Percentiles rank a stretch among this genome's conserved stretches.
These are phyloP conservation scores for Mortierella sp. DNA, from an alignment of 371 early-diverging fungal species.

Conservation along the genomic window DNA sequence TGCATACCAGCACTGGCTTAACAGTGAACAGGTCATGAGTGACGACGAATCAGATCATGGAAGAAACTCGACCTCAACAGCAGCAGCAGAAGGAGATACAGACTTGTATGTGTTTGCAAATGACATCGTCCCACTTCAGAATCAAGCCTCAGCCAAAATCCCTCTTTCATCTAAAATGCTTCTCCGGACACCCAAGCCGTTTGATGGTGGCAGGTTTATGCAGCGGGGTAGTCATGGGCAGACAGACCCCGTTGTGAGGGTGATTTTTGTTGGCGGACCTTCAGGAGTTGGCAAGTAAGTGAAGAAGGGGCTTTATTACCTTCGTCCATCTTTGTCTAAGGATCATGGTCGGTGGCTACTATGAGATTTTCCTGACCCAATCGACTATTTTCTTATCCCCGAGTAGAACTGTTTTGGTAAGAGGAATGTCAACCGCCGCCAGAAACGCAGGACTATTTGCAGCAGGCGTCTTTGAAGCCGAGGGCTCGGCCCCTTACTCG, in stretches of 20 bases:
- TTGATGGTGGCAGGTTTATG: slow-evolving; percentile 30
- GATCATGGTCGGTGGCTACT: not conserved
- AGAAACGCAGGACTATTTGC: slow-evolving; percentile 47
- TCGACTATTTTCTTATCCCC: too few relatives aligned
- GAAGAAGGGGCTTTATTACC: not conserved
- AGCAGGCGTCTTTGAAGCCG: slow-evolving; percentile 34
- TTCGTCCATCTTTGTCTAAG: not conserved
- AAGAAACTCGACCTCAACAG: not conserved
- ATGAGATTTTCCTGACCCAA: not conserved
- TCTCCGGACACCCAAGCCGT: slow-evolving; percentile 29
- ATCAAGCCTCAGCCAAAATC: slow-evolving; percentile 31
- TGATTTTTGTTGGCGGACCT: slow-evolving; percentile 46
- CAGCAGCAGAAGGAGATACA: slow-evolving; percentile 6
- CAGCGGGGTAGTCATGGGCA: slow-evolving; percentile 21
- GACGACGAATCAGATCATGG: too few relatives aligned
- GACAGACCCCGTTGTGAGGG: slow-evolving; percentile 34
- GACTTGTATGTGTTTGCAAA: slow-evolving; percentile 41
- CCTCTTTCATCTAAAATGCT: slow-evolving; percentile 20
- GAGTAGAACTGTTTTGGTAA: slow-evolving; percentile 28
- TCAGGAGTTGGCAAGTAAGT: slow-evolving; percentile 53
- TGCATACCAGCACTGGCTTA: slow-evolving; percentile 32
- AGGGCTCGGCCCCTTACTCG: slow-evolving; percentile 34
- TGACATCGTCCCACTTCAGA: slow-evolving; percentile 40
- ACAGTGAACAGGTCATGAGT: slow-evolving; percentile 9
- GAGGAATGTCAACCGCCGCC: slow-evolving; percentile 41